Evolutionary conservation across 2,329 filamentous ascomycete genomes (phyloP), one percentile per base, ranked within the genome.

Genomic region (Penicillium sp.): DNA sequence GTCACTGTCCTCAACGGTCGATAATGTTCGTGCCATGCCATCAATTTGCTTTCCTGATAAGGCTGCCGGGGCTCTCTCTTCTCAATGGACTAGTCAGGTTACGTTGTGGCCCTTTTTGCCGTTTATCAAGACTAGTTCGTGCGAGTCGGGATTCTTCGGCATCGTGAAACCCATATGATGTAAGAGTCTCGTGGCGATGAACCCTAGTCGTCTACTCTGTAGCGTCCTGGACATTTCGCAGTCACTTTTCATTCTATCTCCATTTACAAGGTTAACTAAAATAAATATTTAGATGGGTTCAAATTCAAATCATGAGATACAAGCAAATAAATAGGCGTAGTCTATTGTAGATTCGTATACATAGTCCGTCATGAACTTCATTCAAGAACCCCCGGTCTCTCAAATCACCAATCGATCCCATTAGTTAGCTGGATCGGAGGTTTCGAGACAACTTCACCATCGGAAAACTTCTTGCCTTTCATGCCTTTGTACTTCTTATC

Each of bases 401-500:
- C 8, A 3, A 28, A 55, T 50, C 58, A 69, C 70, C 70, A 73
- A 47, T 73, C 70, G 55, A 73, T 72, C 3, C 58, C 54, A 30
- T 63, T 65, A 2, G 58, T 56, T 22, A 63, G 45, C 31, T 62
- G 59, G 16, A 56, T 48, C 41, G 45, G 51, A 36, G 35, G 35
- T 11, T 45, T 44, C 13, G 51, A 40, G 4, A 39, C 44, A 4
- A 18, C 25, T 27, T 62, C 56, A 7, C 65, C 63, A 35, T 62
- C 61, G 4, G 63, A 55, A 4, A 66, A 56, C 67, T 82, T 83
- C 61, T 79, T 73, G 0, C 81, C 81, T 64, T 81, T 81, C 63
- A 79, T 69, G 22, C 73, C 74, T 65, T 79, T 79, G 51, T 84
- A 68, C 63, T 77, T 83, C 70, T 76, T 76, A 63, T 85, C 82